phyloP scores from a whole-genome alignment of 176 grass and related monocot genomes.

The Poa pratensis region DNA sequence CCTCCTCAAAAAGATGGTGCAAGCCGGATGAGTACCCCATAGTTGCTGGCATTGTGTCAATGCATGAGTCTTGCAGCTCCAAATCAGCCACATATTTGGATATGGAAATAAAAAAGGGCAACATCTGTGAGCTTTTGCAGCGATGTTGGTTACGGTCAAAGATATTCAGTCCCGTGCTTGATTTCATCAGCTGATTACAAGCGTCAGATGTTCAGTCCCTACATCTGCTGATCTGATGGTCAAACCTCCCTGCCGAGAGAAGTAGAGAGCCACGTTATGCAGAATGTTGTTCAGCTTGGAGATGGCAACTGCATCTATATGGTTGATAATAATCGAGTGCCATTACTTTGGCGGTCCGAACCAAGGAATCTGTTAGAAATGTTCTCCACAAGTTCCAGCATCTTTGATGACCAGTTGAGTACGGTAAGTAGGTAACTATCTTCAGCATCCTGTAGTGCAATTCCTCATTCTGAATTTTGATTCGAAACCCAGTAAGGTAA shows the following conservation, averaged over 20 bases:
- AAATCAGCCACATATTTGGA: background rate
- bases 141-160: background rate
- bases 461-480: background rate
- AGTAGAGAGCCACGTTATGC: background rate
- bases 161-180: background rate
- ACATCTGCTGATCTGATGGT: background rate
- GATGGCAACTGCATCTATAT: background rate
- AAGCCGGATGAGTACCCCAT: background rate
- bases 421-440: slow-evolving; percentile 26
- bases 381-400: slow-evolving; percentile 20
- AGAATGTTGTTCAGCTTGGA: background rate
- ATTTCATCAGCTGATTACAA: background rate
- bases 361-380: background rate
- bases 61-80: background rate
- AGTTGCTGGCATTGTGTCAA: slow-evolving; percentile 1
- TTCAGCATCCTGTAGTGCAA: slow-evolving; percentile 25
- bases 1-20: background rate
- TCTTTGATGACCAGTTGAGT: slow-evolving; percentile 2
- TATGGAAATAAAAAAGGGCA: background rate
- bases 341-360: too few relatives aligned
- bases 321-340: too few relatives aligned
- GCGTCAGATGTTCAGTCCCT: background rate
- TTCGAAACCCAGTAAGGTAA: background rate
- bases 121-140: background rate
- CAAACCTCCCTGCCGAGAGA: background rate